A percentile compares a stretch with the other conserved stretches of the same genome.
Evolutionary conservation across 768 basidiomycete genomes (phyloP).

Genomic region (Auricularia heimuer): DNA sequence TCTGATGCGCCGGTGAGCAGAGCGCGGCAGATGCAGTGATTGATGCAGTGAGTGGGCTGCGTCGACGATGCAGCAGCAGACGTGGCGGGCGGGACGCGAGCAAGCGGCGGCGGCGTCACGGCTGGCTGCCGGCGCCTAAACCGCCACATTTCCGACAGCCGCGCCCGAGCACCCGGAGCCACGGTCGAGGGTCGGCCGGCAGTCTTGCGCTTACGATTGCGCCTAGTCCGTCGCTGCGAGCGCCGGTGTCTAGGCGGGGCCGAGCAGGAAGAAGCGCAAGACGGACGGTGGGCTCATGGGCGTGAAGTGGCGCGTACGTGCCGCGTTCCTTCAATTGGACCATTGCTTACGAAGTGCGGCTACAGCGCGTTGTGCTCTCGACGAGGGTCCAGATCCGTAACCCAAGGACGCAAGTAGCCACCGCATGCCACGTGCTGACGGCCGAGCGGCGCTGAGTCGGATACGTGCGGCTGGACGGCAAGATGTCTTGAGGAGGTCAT

Average conservation of each 20-base stretch:
- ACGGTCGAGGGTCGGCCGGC: too few relatives aligned
- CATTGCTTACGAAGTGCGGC: neutral
- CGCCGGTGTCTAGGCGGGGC: conserved; percentile 12
- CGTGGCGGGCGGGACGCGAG: too few relatives aligned
- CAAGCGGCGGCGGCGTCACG: too few relatives aligned
- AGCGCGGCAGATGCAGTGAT: too few relatives aligned
- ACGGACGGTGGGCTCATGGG: conserved; percentile 48
- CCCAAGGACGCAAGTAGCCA: conserved; percentile 74
- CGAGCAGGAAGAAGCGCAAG: conserved; percentile 56
- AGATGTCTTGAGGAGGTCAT: conserved; percentile 78
- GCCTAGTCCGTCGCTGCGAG: neutral
- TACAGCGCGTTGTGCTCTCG: conserved; percentile 68
- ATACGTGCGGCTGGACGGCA: conserved; percentile 76
- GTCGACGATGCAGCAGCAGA: too few relatives aligned
- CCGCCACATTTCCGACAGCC: too few relatives aligned
- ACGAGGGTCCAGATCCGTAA: conserved; percentile 83
- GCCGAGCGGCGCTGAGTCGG: conserved; percentile 72
- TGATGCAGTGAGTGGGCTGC: too few relatives aligned
- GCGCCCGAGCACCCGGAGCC: too few relatives aligned
- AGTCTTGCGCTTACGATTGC: neutral
- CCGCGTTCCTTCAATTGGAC: neutral
- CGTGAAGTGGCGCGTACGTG: conserved; percentile 68
- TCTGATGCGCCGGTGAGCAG: too few relatives aligned
- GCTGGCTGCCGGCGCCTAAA: too few relatives aligned
- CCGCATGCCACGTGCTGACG: conserved; percentile 49